phyloP scores from a whole-genome alignment of 768 basidiomycete species.

The Coprinopsis strossmayeri region DNA sequence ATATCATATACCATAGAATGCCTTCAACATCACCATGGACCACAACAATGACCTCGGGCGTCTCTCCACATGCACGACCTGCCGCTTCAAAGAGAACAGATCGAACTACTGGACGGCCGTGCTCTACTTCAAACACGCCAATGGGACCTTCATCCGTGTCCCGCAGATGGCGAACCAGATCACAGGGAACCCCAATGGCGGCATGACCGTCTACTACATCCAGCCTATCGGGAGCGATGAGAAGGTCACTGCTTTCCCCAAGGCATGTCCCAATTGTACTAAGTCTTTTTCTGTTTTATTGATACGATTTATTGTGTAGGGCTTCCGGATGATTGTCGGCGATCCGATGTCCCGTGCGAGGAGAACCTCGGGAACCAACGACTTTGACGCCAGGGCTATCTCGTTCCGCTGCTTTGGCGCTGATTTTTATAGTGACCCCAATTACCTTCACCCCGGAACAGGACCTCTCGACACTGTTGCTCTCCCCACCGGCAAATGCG shows the following conservation, averaged over 20 bases:
- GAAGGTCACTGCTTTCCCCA: slow-evolving; percentile 7
- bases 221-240: slow-evolving; percentile 5
- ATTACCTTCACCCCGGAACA: slow-evolving; percentile 5
- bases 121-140: slow-evolving; percentile 1
- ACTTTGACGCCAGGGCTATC: slow-evolving; percentile 4
- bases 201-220: slow-evolving; percentile 9
- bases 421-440: slow-evolving; percentile 4
- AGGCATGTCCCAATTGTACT: not conserved
- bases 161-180: slow-evolving; percentile 9
- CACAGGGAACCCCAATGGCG: slow-evolving; percentile 6
- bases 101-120: slow-evolving; percentile 10
- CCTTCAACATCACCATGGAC: slow-evolving; percentile 9
- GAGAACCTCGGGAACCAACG: not conserved
- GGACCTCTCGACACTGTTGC: slow-evolving; percentile 3
- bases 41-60: not conserved
- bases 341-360: slow-evolving; percentile 5
- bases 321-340: slow-evolving; percentile 10
- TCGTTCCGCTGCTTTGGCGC: slow-evolving; percentile 8
- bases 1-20: not conserved
- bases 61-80: slow-evolving; percentile 2
- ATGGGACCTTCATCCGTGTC: slow-evolving; percentile 4
- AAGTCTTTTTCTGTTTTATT: not conserved
- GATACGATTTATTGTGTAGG: not conserved
- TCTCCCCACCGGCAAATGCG: not conserved
- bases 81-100: slow-evolving; percentile 6